phyloP scores from a whole-genome alignment of 768 basidiomycete species.

The Saitozyma sp. region DNA sequence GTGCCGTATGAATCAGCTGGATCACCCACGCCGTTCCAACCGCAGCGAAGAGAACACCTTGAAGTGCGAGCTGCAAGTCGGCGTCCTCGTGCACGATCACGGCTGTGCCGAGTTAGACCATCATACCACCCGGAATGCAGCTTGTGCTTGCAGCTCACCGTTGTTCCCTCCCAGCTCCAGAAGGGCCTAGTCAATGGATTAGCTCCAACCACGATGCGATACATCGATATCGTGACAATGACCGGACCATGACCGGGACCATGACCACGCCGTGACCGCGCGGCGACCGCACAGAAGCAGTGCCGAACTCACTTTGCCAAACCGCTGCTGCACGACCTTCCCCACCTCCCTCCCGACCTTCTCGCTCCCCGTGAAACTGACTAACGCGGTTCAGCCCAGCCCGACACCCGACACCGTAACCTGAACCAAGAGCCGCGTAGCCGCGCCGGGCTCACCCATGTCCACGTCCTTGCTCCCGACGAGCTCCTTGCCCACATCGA shows the following conservation, averaged over 20 bases:
- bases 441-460: conserved; percentile 61
- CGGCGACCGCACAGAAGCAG: no score
- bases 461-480: conserved; percentile 74
- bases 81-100: conserved; percentile 92
- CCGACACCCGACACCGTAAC: no score
- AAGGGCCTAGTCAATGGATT: conserved; percentile 53
- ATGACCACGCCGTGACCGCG: no score
- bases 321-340: conserved; percentile 78
- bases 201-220: conserved; percentile 5
- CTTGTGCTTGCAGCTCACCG: conserved; percentile 57
- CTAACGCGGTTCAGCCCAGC: conserved; percentile 54
- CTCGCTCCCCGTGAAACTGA: conserved; percentile 95
- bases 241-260: no score
- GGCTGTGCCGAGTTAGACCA: conserved; percentile 57
- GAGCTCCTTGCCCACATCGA: conserved; percentile 74
- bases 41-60: conserved; percentile 89
- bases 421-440: no score
- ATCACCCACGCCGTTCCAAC: conserved; percentile 66
- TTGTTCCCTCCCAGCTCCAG: conserved; percentile 96
- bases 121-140: background rate
- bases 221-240: no score
- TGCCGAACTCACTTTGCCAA: conserved; percentile 66
- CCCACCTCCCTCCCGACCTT: conserved; percentile 81
- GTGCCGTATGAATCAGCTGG: background rate
- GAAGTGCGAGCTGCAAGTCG: conserved; percentile 82